Conservation (phyloP, 2,329 filamentous ascomycete species). For the Pseudocercospora eumusae region DNA sequence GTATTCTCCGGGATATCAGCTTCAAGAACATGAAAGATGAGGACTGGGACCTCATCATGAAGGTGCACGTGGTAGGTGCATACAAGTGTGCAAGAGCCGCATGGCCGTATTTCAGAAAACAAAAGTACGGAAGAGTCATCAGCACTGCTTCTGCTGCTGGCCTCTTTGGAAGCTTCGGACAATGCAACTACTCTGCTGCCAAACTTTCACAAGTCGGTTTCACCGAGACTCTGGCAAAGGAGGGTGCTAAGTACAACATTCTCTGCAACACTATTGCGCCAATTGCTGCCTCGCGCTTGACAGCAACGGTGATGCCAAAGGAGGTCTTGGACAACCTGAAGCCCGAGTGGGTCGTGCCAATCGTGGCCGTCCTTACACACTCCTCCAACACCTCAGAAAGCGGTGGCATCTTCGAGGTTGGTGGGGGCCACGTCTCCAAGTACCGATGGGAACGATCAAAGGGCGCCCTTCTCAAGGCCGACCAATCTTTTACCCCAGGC, state of each 20-base stretch:
- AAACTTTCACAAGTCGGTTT: conserved; percentile 96
- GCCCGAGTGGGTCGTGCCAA: conserved; percentile 92
- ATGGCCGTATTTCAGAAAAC: conserved; percentile 97
- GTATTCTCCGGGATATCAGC: conserved; percentile 89
- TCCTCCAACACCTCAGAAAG: conserved; percentile 79
- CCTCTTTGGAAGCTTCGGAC: conserved; percentile 92
- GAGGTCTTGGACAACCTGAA: conserved; percentile 81
- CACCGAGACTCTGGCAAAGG: conserved; percentile 96
- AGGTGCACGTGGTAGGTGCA: conserved; percentile 86
- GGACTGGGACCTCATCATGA: conserved; percentile 95
- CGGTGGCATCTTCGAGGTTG: conserved; percentile 89
- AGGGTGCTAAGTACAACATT: conserved; percentile 98
- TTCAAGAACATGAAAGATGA: conserved; percentile 99
- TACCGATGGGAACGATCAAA: conserved; percentile 90
- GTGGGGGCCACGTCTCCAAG: conserved; percentile 90
- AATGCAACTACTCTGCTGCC: conserved; percentile 95
- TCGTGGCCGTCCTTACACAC: conserved; percentile 87
- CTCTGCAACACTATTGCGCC: conserved; percentile 92
- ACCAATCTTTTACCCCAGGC: conserved; percentile 82
- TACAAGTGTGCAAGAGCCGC: conserved; percentile 95
- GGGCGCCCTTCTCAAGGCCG: conserved; percentile 85
- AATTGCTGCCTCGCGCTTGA: conserved; percentile 94
- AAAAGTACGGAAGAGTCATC: conserved; percentile 96
- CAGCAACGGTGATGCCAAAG: conserved; percentile 91
- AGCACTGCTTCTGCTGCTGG: conserved; percentile 96